Evolutionary conservation across 305 asterid genomes (phyloP).

Genomic region (Caryopteris hybrid): DNA sequence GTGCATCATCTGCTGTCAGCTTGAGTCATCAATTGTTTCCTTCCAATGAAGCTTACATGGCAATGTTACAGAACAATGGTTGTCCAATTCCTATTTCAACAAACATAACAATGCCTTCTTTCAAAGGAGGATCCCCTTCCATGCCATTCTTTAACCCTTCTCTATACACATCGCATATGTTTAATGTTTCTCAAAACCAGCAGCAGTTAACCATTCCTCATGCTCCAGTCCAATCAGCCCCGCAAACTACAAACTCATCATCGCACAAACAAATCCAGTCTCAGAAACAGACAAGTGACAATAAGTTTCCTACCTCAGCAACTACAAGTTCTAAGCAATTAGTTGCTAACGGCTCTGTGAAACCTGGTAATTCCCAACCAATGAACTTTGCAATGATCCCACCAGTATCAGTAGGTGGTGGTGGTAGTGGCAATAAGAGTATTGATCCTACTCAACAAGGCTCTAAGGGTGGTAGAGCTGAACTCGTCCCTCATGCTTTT

Average conservation of each 20-base stretch:
- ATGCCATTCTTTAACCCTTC: conserved; percentile 36
- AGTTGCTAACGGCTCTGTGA: conserved; percentile 20
- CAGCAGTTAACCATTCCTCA: conserved; percentile 27
- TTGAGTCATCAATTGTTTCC: conserved; percentile 26
- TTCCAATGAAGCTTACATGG: conserved; percentile 39
- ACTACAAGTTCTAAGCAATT: conserved; percentile 9
- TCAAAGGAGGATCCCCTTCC: conserved; percentile 29
- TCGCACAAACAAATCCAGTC: conserved; percentile 28
- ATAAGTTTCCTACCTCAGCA: conserved; percentile 9
- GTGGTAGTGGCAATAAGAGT: conserved; percentile 22
- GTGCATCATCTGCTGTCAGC: conserved; percentile 27
- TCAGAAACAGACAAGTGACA: conserved; percentile 21
- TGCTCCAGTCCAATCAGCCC: conserved; percentile 18
- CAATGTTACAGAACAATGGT: conserved; percentile 35
- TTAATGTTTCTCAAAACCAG: conserved; percentile 29
- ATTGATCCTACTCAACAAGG: conserved; percentile 29
- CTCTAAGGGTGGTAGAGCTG: conserved; percentile 22
- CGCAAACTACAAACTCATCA: conserved; percentile 25
- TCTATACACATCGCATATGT: conserved; percentile 28
- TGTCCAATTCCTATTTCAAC: conserved; percentile 34
- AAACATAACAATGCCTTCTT: conserved; percentile 25
- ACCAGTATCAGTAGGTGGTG: conserved; percentile 2
- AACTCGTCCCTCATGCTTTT: conserved; percentile 30
- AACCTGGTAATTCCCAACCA: conserved; percentile 19
- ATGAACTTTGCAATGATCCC: conserved; percentile 26